Conservation (phyloP, 768 basidiomycete genomes). For the Collybia sordida region DNA sequence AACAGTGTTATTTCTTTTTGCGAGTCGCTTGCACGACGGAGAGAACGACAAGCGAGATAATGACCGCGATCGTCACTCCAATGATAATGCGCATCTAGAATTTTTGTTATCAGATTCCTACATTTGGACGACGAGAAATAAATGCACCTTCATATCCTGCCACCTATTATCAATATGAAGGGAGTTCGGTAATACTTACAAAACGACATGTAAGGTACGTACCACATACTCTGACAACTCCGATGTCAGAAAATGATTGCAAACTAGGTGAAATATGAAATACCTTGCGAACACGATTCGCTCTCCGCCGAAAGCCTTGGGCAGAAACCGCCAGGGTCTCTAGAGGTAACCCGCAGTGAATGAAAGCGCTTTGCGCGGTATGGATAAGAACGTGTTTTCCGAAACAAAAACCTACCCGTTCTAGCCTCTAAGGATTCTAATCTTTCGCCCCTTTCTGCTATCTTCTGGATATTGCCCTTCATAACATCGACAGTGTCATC, state of each 20-base stretch:
- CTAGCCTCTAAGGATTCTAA: constrained; percentile 93
- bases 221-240: constrained; percentile 78
- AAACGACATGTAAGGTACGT: constrained; percentile 30
- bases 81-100: constrained; percentile 94
- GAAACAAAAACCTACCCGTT: constrained; percentile 85
- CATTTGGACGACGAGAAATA: constrained; percentile 5
- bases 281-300: constrained; percentile 94
- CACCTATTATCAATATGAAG: constrained; percentile 52
- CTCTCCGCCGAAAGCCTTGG: constrained; percentile 94
- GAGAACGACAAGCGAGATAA: constrained; percentile 91
- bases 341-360: constrained; percentile 28
- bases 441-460: constrained; percentile 89
- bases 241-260: background rate
- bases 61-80: constrained; percentile 78
- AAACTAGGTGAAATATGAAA: constrained; percentile 14
- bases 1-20: background rate
- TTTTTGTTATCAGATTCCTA: constrained; percentile 1
- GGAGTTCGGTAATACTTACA: constrained; percentile 4
- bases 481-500: constrained; percentile 95
- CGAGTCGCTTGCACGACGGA: constrained; percentile 76
- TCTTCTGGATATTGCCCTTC: constrained; percentile 93
- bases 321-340: constrained; percentile 95
- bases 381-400: background rate
- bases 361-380: background rate
- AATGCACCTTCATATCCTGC: constrained; percentile 91